Base-by-base conservation (phyloP, 768 basidiomycete genomes). In the Trametes cubensis region DNA sequence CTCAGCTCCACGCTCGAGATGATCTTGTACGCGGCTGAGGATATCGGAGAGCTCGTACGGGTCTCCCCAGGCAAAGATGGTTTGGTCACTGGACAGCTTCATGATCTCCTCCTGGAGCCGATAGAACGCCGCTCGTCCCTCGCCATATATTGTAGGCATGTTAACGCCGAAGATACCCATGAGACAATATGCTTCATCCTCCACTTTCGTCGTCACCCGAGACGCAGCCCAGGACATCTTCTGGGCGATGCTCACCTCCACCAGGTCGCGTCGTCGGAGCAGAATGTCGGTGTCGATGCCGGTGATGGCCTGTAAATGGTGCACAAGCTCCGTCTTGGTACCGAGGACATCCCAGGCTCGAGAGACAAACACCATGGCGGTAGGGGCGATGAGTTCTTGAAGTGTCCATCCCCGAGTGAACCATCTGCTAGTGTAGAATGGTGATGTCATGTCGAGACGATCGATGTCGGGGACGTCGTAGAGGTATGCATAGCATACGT, bases 71-170 rank as follows among this genome's bases (percentile, higher is more conserved):
- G 58, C 49, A 14, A 59, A 51, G 49, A 59, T 51, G 26, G 41
- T 51, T 41, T 59, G 58, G 41, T 59, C 58, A 6, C 49, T 41
- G 5, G 45, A 34, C 41, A 34, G 28, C 2, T 41, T 8, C 11
- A 62, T 20, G 26, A 62, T 62, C 45, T 54, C 61, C 54, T 55
- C 53, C 47, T 55, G 53, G n/a, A 62, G 48, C 14, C 61, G 34
- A 40, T 49, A 51, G 55, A 62, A 62, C 21, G 61, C 61, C 15
- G 38, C 10, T 10, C 54, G 52, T 2, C 61, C 61, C 28, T 62
- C 61, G 23, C 61, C 61, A 15, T 62, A 62, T 10, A 50, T 50
- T 10, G 44, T 23, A 7, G 52, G 47, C 17, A 61, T 45, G 25
- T 48, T 55, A 3, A 61, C 54, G 7, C 47, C 54, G 21, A 62